Conservation (phyloP, 73 alveolate genomes). For the Paramecium pentaurelia region DNA sequence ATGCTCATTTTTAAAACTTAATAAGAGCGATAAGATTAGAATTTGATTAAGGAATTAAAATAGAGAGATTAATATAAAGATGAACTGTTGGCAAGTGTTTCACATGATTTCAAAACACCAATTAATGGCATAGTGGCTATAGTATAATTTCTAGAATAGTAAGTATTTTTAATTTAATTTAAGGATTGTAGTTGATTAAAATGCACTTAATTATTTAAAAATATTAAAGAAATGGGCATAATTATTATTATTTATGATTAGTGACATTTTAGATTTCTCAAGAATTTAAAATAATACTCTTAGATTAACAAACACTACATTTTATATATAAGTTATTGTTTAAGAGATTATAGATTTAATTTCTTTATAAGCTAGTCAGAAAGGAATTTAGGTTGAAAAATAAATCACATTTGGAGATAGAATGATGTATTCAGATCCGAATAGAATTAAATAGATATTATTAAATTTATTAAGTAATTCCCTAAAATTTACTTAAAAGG, state of each 20-base stretch:
- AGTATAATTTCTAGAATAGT: not conserved
- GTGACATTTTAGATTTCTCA: conserved; percentile 49
- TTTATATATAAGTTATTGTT: not conserved
- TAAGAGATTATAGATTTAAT: not conserved
- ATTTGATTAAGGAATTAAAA: not conserved
- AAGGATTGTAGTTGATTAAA: not conserved
- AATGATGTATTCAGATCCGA: conserved; percentile 26
- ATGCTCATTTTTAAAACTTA: not conserved
- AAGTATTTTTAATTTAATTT: not conserved
- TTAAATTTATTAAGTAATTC: conserved; percentile 44
- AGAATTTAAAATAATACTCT: not conserved
- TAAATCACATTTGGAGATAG: not conserved
- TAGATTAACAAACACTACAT: not conserved
- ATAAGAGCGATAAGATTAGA: not conserved
- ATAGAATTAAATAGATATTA: conserved; percentile 44
- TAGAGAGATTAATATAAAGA: conserved; percentile 28
- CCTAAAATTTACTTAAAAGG: conserved; percentile 29
- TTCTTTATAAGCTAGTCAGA: not conserved
- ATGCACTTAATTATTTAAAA: not conserved
- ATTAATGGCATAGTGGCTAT: conserved; percentile 47
- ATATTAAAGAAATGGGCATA: not conserved
- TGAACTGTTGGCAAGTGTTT: conserved; percentile 14
- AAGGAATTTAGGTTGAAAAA: not conserved
- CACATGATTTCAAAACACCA: conserved; percentile 58
- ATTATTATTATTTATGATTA: conserved; percentile 46